Evolutionary conservation across 2,329 filamentous ascomycete genomes (phyloP).

Genomic region (Diaporthe ilicicola): DNA sequence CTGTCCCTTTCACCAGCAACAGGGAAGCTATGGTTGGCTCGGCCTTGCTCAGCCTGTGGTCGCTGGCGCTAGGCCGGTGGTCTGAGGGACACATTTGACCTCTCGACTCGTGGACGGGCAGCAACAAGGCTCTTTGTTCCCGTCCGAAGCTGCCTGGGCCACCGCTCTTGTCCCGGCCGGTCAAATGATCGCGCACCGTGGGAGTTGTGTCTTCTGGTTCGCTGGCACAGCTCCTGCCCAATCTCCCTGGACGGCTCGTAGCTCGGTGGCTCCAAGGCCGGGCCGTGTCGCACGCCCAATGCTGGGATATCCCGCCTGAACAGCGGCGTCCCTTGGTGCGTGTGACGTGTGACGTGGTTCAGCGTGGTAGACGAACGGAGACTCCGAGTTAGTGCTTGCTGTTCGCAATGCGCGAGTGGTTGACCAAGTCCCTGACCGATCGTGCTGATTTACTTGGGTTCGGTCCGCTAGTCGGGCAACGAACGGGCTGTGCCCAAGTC

Average conservation of each 20-base stretch:
- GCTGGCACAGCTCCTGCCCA: background rate
- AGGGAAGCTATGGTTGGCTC: background rate
- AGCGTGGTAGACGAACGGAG: slow-evolving; percentile 18
- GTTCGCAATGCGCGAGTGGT: slow-evolving; percentile 2
- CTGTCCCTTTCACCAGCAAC: background rate
- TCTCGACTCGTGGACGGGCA: background rate
- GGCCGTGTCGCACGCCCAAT: background rate
- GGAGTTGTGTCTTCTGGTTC: background rate
- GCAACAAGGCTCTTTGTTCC: background rate
- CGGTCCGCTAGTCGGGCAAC: slow-evolving; percentile 13
- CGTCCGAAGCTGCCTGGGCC: background rate
- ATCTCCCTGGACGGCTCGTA: background rate
- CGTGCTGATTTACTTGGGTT: background rate
- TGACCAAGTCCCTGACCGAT: background rate
- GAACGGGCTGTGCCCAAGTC: background rate
- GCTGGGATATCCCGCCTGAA: slow-evolving; percentile 25
- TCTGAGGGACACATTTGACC: background rate
- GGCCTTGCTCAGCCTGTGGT: slow-evolving; percentile 2
- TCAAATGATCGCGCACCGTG: background rate
- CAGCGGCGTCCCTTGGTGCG: slow-evolving; percentile 7
- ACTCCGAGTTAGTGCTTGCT: slow-evolving; percentile 11
- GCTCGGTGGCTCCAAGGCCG: slow-evolving; percentile 14
- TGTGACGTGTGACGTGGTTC: slow-evolving; percentile 17
- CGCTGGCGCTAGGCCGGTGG: background rate
- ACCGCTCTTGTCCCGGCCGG: background rate